Base-by-base conservation (phyloP, 305 asterid species). In the Solanum hybrid region DNA sequence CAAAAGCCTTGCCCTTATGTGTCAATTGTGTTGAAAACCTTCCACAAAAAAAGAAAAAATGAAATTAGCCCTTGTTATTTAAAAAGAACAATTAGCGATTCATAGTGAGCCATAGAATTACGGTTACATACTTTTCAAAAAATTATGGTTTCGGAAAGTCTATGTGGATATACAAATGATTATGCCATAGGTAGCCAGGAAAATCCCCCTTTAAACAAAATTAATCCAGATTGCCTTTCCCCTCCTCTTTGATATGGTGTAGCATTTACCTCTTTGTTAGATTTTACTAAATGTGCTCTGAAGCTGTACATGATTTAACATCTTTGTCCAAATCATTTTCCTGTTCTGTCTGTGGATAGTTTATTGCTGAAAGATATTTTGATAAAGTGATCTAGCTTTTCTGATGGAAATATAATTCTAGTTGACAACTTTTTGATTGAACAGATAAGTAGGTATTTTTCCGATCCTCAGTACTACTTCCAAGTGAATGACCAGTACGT, bases 401-500 rank as follows among this genome's bases (percentile, higher is more conserved):
- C 31, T 20, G 76, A 31, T 57, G n/a, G 76, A 51, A 78, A 36
- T 86, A 46, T 13, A 76, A 39, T 86, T 90, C 14, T 80, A 9
- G 26, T 69, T 87, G 46, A 34, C 39, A 6, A 26, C 42, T 90
- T 83, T 35, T 84, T 36, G 33, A 86, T 31, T 89, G 74, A 81
- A 51, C 95, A 93, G 95, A 93, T 93, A 22, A 92, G 94, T 76
- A 88, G 94, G 85, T 93, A 92, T 77, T 93, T 93, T 86, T 93
- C 95, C 51, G 95, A 93, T 90, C 93, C 95, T 20, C 95, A 93
- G 87, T 93, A 93, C 93, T 93, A 93, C 90, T 93, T 93, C 91
- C 95, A 93, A 92, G 95, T 93, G 89, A 93, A 93, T 86, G 95
- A 93, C 84, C 95, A 93, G 86, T 93, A 92, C 57, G 94, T 92